phyloP scores from a whole-genome alignment of 352 stramenopile species.

The Ophiocytium majus region DNA sequence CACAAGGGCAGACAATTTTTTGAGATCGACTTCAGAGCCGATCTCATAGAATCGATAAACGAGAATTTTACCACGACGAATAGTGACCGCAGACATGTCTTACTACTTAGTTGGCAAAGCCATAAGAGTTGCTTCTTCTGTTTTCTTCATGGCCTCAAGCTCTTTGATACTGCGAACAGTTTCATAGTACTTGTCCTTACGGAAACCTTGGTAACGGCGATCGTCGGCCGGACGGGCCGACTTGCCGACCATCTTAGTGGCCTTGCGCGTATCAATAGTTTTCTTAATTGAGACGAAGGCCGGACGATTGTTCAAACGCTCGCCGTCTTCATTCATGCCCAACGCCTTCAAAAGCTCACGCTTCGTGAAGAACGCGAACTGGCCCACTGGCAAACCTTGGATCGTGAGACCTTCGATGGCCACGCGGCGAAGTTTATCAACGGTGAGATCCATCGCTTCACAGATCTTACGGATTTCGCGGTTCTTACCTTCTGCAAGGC shows the following conservation, averaged over 20 bases:
- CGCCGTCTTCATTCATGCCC: not conserved
- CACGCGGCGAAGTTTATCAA: conserved; percentile 5
- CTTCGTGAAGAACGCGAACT: not conserved
- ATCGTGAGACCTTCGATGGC: conserved; percentile 3
- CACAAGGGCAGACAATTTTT: not conserved
- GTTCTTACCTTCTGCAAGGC: conserved; percentile 8
- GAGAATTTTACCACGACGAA: not conserved
- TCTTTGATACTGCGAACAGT: conserved; percentile 6
- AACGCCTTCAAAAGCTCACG: not conserved
- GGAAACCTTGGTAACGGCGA: not conserved
- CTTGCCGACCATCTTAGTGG: not conserved
- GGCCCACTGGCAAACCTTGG: not conserved
- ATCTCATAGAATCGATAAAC: conserved; percentile 9
- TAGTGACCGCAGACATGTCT: not conserved
- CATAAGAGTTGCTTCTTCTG: not conserved
- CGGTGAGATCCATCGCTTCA: not conserved
- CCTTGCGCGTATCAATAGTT: not conserved
- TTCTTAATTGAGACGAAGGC: not conserved
- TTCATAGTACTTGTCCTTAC: conserved; percentile 10
- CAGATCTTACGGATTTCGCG: conserved; percentile 11
- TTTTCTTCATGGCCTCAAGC: not conserved
- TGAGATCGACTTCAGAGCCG: not conserved
- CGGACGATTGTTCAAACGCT: not conserved
- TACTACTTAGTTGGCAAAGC: not conserved
- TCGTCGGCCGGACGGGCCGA: not conserved